Evolutionary conservation across 1,284 basidiomycete genomes (phyloP), one percentile per base, ranked within the genome.

Genomic region (Neonothopanus nambi): DNA sequence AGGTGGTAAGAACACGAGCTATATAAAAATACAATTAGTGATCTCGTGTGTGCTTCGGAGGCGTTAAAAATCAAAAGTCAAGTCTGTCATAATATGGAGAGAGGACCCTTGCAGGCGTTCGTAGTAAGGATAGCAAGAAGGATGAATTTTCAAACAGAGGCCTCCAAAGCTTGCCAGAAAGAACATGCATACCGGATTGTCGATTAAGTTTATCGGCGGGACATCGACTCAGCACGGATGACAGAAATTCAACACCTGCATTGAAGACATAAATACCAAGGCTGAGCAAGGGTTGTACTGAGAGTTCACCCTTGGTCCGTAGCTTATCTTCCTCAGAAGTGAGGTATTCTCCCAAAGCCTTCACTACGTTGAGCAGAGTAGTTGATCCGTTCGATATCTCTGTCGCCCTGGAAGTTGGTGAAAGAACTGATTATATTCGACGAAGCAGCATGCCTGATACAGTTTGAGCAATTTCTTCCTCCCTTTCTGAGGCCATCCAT

Each of bases 331-430:
- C 90, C 59, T 95, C 91, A 1, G 90, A 86, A 0, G 91, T 95
- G 24, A 99, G 77, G 63, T 89, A 93, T 61, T 91, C 87, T 30
- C 92, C 93, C 0, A 97, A 78, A 18, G 85, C 84, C 63, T 91
- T 92, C 13, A 98, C 93, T n/a, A 98, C 72, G 53, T 87, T 79
- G 2, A 97, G 75, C 5, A 98, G 74, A n/a, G 83, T 80, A 23
- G 80, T 70, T 15, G 74, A 67, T 26, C 84, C 84, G 54, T 70
- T 73, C 20, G 82, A 79, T 59, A 95, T 81, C 62, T 84, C 93
- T 94, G 69, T 50, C 53, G 55, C 41, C n/a, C 13, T 41, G 48
- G 36, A 54, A 42, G 56, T 45, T 56, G 33, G 45, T 44, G 55
- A 60, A 49, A 33, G 28, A 30, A 26, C 3, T 18, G 49, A 49